Base-by-base conservation (phyloP, 768 basidiomycete species). In the Gloeophyllum trabeum region DNA sequence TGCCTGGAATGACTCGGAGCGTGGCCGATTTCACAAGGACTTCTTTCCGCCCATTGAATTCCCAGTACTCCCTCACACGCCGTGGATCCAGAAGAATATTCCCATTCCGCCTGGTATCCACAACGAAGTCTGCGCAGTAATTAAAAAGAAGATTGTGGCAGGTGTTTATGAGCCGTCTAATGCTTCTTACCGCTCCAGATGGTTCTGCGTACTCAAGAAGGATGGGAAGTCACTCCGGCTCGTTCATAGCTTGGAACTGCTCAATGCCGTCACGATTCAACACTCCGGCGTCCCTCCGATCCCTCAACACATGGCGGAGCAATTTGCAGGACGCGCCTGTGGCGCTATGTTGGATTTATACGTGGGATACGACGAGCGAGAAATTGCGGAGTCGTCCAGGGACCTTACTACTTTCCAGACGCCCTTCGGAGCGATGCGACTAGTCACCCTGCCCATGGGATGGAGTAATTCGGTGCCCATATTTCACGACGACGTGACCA, bases 151-250 rank as follows among this genome's bases (percentile, higher is more conserved):
- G 43, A 58, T 67, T 1, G 49, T 37, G 1, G 53, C 62, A 1
- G 65, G 63, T 3, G 55, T 63, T 0, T 69, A 66, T 39, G 58
- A 69, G 43, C 54, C 58, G 10, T 58, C 56, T 1, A 53, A 61
- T 5, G 58, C 60, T 0, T 58, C 60, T 0, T 70, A 69, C 39
- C 46, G 59, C 4, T 60, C 60, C 0, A 32, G 51, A 2, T 66
- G 63, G 66, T 68, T 70, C 39, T 56, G 51, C 18, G 62, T 69
- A 0, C 22, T 57, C 0, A 69, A 69, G 47, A 62, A 63, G 35
- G 56, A 47, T 45, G 62, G 54, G 3, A 46, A 43, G 3, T 10
- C 10, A 10, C 42, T 54, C 0, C 42, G 60, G 4, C 50, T 66
- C 1, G 64, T 71, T 0, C 65, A 67, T 38, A 57, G 62, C 35